These are phyloP conservation scores for Pestalotiopsis sp. DNA, from an alignment of 2,329 filamentous ascomycete species.

Conservation along the genomic window DNA sequence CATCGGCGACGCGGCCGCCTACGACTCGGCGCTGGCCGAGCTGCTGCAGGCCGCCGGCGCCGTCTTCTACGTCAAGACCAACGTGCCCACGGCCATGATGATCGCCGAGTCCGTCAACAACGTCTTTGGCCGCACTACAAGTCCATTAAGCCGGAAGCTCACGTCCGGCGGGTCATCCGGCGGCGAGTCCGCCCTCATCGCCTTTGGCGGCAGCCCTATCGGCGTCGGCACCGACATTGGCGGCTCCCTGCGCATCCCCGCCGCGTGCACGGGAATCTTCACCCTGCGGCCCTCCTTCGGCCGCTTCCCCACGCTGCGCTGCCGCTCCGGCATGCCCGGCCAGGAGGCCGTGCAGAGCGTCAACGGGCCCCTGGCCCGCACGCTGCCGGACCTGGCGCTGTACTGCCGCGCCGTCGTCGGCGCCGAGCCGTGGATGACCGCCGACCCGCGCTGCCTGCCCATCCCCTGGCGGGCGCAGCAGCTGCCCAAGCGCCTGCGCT, in stretches of 20 bases:
- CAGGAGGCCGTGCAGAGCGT: constrained; percentile 68
- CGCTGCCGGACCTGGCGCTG: constrained; percentile 55
- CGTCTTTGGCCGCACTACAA: constrained; percentile 63
- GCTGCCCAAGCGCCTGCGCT: constrained; percentile 45
- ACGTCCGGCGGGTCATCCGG: constrained; percentile 70
- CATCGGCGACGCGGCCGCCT: constrained; percentile 56
- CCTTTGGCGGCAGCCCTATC: constrained; percentile 58
- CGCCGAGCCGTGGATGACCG: constrained; percentile 54
- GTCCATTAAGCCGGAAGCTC: constrained; percentile 60
- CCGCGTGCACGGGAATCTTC: constrained; percentile 33
- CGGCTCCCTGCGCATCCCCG: constrained; percentile 35
- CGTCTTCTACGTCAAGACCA: constrained; percentile 60
- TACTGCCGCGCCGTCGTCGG: constrained; percentile 57
- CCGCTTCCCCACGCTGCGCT: constrained; percentile 58
- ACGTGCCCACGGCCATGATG: constrained; percentile 68
- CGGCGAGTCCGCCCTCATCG: constrained; percentile 67
- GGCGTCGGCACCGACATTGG: constrained; percentile 47
- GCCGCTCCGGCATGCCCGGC: constrained; percentile 61
- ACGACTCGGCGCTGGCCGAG: constrained; percentile 42
- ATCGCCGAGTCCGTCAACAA: constrained; percentile 70
- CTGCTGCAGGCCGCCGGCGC: constrained; percentile 52
- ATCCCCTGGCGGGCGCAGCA: constrained; percentile 54
- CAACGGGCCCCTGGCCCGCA: constrained; percentile 64
- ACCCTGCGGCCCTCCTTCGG: constrained; percentile 48
- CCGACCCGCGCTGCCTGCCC: constrained; percentile 59